A percentile compares a stretch with the other conserved stretches of the same genome.
Evolutionary conservation across 2,329 filamentous ascomycete species (phyloP).

Genomic region (Epichloe coenophiala): DNA sequence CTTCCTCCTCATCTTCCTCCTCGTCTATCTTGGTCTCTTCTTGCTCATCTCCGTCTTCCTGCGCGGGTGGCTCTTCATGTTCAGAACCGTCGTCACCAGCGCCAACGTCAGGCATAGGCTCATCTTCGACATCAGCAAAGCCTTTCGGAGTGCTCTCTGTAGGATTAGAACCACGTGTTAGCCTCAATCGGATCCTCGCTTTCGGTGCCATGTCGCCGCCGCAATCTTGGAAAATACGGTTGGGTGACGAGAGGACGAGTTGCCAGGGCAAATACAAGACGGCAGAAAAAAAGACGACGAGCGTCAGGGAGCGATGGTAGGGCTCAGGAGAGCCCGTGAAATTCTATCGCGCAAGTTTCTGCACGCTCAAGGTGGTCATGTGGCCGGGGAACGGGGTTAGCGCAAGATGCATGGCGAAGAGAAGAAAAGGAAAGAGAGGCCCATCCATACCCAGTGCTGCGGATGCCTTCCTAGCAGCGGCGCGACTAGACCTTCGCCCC

Average conservation of each 20-base stretch:
- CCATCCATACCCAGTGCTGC: constrained; percentile 39
- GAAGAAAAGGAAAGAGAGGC: constrained; percentile 2
- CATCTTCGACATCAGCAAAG: constrained; percentile 28
- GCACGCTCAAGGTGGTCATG: background rate
- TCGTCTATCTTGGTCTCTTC: constrained; percentile 24
- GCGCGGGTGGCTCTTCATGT: constrained; percentile 15
- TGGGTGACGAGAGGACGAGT: background rate
- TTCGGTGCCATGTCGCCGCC: constrained; percentile 13
- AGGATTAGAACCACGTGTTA: constrained; percentile 17
- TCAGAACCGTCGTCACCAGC: constrained; percentile 9
- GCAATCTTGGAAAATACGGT: background rate
- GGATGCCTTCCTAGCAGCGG: constrained; percentile 38
- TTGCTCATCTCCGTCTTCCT: constrained; percentile 19
- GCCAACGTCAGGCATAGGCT: constrained; percentile 22
- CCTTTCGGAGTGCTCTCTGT: constrained; percentile 29
- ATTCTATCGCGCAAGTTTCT: background rate
- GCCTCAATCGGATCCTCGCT: constrained; percentile 19
- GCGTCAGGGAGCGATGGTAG: too few relatives aligned
- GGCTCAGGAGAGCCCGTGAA: background rate
- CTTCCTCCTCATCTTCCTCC: constrained; percentile 27
- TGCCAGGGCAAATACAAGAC: background rate
- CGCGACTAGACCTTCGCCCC: constrained; percentile 37
- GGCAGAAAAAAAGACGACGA: background rate
- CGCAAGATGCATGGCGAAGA: background rate
- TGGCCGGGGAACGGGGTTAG: background rate